Evolutionary conservation across 768 basidiomycete genomes (phyloP).

Genomic region (Rhodosporidiobolus odoratus): DNA sequence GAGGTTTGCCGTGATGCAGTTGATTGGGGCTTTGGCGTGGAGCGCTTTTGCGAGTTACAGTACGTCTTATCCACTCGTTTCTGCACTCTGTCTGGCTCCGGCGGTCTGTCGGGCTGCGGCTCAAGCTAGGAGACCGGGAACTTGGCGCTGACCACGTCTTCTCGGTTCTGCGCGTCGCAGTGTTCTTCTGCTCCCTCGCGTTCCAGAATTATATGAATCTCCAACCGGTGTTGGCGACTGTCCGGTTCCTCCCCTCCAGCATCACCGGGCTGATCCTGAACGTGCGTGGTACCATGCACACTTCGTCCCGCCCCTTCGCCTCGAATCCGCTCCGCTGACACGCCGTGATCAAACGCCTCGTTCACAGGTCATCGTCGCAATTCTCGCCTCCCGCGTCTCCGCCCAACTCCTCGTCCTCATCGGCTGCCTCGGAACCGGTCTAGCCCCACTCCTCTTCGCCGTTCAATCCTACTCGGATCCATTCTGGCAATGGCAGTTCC

Average conservation of each 20-base stretch:
- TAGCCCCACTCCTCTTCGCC: constrained; percentile 35
- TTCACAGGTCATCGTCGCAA: constrained; percentile 43
- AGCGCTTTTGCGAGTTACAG: constrained; percentile 1
- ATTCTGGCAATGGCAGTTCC: constrained; percentile 33
- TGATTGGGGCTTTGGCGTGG: constrained; percentile 23
- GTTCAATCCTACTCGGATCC: constrained; percentile 11
- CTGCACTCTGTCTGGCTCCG: neutral
- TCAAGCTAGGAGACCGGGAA: too few relatives aligned
- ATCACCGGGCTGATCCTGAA: constrained; percentile 21
- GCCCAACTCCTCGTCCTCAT: constrained; percentile 44
- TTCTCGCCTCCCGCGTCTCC: constrained; percentile 41
- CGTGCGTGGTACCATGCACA: neutral
- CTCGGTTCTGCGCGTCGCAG: neutral
- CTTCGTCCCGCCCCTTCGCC: neutral
- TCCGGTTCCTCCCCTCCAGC: constrained; percentile 21
- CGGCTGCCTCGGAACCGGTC: constrained; percentile 42
- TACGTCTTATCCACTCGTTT: neutral
- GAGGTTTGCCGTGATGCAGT: constrained; percentile 8
- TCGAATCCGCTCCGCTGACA: neutral
- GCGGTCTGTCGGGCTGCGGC: too few relatives aligned
- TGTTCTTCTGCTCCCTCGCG: constrained; percentile 15
- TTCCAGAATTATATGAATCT: constrained; percentile 17
- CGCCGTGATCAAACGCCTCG: neutral
- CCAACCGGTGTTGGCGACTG: constrained; percentile 15
- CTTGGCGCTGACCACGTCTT: too few relatives aligned